Conservation (phyloP, 2,329 filamentous ascomycete species). For the Trichoderma gracile region DNA sequence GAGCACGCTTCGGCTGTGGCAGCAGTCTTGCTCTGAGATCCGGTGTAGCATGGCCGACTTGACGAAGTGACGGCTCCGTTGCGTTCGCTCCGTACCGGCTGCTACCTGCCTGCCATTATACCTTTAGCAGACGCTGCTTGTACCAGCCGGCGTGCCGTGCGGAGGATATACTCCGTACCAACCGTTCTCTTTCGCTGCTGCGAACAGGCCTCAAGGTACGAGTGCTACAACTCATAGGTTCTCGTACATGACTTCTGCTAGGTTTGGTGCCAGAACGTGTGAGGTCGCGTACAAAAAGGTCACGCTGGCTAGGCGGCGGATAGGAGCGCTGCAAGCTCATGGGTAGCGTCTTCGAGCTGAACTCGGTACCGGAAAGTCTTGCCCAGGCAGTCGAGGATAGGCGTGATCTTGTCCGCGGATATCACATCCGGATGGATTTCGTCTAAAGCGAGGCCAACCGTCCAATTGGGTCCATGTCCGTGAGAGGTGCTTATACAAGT, state of each 20-base stretch:
- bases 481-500: not conserved
- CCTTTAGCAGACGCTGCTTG: not conserved
- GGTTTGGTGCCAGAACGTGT: not conserved
- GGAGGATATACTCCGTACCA: not conserved
- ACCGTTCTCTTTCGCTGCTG: not conserved
- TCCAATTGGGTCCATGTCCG: constrained; percentile 20
- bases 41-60: not conserved
- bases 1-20: not conserved
- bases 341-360: not conserved
- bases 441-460: not conserved
- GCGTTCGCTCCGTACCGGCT: no score
- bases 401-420: not conserved
- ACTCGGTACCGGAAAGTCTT: not conserved
- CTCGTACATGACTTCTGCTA: no score
- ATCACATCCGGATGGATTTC: constrained; percentile 12
- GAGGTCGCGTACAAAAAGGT: not conserved
- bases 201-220: not conserved
- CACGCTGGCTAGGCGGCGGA: not conserved
- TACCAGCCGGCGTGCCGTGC: not conserved
- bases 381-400: not conserved
- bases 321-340: constrained; percentile 11
- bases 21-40: not conserved
- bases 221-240: not conserved
- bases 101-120: not conserved
- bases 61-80: no score